phyloP scores from a whole-genome alignment of 164 flowering plant genomes.

The Kingdonia uniflora region DNA sequence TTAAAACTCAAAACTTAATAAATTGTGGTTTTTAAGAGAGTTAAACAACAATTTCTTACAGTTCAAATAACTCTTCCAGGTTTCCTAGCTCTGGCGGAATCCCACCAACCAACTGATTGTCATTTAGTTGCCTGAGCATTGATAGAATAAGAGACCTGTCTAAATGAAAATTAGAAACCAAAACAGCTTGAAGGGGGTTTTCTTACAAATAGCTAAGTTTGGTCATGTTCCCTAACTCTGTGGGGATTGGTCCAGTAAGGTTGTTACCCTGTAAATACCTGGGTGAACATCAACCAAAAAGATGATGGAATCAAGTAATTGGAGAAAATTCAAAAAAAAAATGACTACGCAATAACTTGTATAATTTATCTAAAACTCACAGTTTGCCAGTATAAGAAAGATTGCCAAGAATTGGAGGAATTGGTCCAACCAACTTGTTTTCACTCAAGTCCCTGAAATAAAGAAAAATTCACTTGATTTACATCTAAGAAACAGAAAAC shows the following conservation, averaged over 20 bases:
- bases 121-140: too few species aligned
- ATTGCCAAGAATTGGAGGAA: slow-evolving; percentile 87
- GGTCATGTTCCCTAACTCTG: slow-evolving; percentile 86
- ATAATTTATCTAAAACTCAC: slow-evolving; percentile 41
- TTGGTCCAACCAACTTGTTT: slow-evolving; percentile 71
- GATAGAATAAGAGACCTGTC: too few species aligned
- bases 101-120: too few species aligned
- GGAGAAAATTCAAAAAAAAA: not conserved
- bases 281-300: not conserved
- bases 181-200: too few species aligned
- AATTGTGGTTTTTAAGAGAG: too few species aligned
- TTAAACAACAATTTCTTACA: slow-evolving; percentile 31
- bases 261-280: slow-evolving; percentile 92
- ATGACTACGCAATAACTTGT: too few species aligned
- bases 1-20: too few species aligned
- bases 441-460: slow-evolving; percentile 76
- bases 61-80: slow-evolving; percentile 74
- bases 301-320: not conserved
- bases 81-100: slow-evolving; percentile 95
- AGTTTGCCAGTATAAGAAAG: slow-evolving; percentile 81
- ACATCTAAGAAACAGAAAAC: not conserved
- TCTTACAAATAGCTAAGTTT: too few species aligned
- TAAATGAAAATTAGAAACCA: too few species aligned
- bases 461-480: not conserved
- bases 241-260: slow-evolving; percentile 83